These are phyloP conservation scores for Cryphonectria radicalis DNA, from an alignment of 2,329 filamentous ascomycete genomes.

Conservation along the genomic window DNA sequence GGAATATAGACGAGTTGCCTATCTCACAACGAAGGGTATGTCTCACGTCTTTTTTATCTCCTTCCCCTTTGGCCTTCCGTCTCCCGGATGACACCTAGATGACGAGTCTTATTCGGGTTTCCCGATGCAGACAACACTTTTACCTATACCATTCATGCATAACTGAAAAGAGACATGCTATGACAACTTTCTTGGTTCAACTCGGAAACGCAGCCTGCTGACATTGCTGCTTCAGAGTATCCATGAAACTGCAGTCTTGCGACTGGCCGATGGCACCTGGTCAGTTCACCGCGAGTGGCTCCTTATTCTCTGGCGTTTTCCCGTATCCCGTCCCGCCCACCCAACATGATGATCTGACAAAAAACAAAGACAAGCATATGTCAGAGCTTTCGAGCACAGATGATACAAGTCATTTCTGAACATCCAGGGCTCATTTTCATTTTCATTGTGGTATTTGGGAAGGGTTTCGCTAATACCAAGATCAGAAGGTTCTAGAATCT, in stretches of 20 bases:
- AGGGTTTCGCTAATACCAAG: slow-evolving; percentile 38
- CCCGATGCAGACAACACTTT: slow-evolving; percentile 69
- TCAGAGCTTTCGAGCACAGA: slow-evolving; percentile 71
- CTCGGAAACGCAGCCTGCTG: slow-evolving; percentile 16
- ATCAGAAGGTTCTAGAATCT: not conserved
- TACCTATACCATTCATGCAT: slow-evolving; percentile 75
- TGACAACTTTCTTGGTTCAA: slow-evolving; percentile 41
- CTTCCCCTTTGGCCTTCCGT: slow-evolving; percentile 1
- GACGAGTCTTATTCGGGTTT: slow-evolving; percentile 79
- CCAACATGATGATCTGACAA: slow-evolving; percentile 77
- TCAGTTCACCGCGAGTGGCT: slow-evolving; percentile 16
- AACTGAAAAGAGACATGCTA: slow-evolving; percentile 36
- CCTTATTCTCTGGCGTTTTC: not conserved
- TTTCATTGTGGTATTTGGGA: slow-evolving; percentile 12
- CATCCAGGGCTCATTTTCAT: slow-evolving; percentile 16
- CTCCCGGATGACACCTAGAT: slow-evolving; percentile 61
- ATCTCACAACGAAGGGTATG: slow-evolving; percentile 34
- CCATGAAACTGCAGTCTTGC: not conserved
- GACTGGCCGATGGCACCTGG: not conserved
- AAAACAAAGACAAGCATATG: slow-evolving; percentile 93
- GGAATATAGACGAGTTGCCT: not conserved
- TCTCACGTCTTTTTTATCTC: slow-evolving; percentile 6
- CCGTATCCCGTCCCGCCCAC: not conserved
- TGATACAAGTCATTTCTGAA: slow-evolving; percentile 54
- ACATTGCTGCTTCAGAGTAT: slow-evolving; percentile 17